Evolutionary conservation across 306 rosid genomes (phyloP).

Genomic region (Alnus rubra): DNA sequence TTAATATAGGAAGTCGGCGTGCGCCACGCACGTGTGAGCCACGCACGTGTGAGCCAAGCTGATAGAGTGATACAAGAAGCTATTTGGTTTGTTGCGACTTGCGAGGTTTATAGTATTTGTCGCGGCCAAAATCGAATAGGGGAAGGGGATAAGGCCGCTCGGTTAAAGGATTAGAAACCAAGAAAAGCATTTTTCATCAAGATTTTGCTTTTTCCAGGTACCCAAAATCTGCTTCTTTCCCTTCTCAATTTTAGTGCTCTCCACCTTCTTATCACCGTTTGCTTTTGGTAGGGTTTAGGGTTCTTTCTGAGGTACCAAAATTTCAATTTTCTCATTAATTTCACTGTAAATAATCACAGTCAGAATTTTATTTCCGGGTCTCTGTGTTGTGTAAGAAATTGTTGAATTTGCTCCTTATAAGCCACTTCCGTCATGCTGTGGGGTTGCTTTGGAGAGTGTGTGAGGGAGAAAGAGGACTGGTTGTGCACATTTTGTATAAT

Average conservation of each 20-base stretch:
- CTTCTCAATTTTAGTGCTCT: background rate
- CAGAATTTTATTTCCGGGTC: background rate
- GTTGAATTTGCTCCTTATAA: background rate
- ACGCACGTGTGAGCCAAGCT: background rate
- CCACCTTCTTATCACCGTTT: background rate
- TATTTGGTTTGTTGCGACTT: background rate
- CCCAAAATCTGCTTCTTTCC: background rate
- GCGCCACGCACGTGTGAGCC: background rate
- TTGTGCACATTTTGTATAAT: background rate
- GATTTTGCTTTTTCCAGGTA: background rate
- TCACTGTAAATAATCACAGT: background rate
- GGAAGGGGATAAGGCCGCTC: constrained; percentile 1
- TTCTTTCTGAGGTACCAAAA: background rate
- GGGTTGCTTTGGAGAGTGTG: background rate
- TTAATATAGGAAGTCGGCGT: background rate
- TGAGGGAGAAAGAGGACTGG: background rate
- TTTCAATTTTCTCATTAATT: background rate
- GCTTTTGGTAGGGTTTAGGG: background rate
- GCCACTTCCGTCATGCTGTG: background rate
- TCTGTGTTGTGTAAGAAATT: background rate
- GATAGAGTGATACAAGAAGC: background rate
- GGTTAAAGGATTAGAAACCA: background rate
- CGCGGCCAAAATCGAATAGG: background rate
- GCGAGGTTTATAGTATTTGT: background rate
- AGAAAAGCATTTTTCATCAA: background rate